A percentile compares a stretch with the other conserved stretches of the same genome.
Evolutionary conservation across 2,329 filamentous ascomycete species (phyloP).

Genomic region (Sclerotinia sclerotiorum): DNA sequence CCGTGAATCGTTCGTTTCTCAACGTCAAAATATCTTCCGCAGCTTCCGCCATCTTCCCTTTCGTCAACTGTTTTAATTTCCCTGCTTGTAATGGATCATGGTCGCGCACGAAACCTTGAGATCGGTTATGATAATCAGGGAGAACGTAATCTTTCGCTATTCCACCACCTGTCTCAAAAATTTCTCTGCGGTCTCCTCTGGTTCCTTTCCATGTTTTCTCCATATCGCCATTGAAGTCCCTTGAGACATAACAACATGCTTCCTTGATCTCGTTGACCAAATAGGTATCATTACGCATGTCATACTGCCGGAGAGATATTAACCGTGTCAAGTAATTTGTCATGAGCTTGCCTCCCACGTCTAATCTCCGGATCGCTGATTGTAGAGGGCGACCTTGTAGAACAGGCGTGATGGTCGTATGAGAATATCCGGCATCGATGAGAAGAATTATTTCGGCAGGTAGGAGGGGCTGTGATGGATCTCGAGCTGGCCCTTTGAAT

Average conservation of each 20-base stretch:
- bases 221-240: constrained; percentile 74
- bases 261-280: constrained; percentile 98
- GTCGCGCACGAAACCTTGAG: constrained; percentile 69
- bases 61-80: constrained; percentile 47
- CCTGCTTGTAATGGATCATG: constrained; percentile 69
- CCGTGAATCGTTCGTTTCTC: constrained; percentile 86
- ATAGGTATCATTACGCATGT: constrained; percentile 91
- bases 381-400: constrained; percentile 80
- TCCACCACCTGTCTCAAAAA: constrained; percentile 49
- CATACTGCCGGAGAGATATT: constrained; percentile 87
- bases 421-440: constrained; percentile 89
- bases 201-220: constrained; percentile 83
- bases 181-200: constrained; percentile 54
- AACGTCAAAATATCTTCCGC: constrained; percentile 81
- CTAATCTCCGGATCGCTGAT: constrained; percentile 76
- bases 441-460: constrained; percentile 83
- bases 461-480: constrained; percentile 45
- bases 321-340: constrained; percentile 91
- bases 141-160: constrained; percentile 90
- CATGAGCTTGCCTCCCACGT: constrained; percentile 88
- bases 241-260: constrained; percentile 76
- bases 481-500: constrained; percentile 59
- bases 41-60: constrained; percentile 46
- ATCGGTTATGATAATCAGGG: constrained; percentile 68
- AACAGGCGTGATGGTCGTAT: constrained; percentile 86